Evolutionary conservation across 495 filamentous ascomycete genomes (phyloP).

Genomic region (Penicillium desertorum): DNA sequence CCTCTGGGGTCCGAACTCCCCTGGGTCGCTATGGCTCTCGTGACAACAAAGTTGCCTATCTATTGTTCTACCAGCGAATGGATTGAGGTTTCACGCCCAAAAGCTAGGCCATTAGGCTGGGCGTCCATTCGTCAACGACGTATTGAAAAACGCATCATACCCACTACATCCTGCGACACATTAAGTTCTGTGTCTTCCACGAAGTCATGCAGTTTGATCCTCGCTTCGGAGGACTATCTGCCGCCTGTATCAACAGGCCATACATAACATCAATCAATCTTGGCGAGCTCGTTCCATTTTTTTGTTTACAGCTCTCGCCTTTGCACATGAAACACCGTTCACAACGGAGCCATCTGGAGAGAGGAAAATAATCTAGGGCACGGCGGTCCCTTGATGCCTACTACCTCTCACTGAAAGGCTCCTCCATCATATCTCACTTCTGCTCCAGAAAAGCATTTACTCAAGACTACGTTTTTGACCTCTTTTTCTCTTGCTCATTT

Average conservation of each 20-base stretch:
- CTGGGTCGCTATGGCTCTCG: conserved; percentile 67
- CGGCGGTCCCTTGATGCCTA: conserved; percentile 8
- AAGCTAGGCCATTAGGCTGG: conserved; percentile 7
- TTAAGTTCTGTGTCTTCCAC: conserved; percentile 5
- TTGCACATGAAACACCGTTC: conserved; percentile 9
- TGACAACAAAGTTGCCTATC: conserved; percentile 95
- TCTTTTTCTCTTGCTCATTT: background rate
- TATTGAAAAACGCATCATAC: conserved; percentile 18
- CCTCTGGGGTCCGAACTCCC: conserved; percentile 61
- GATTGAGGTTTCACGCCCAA: conserved; percentile 22
- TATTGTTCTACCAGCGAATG: conserved; percentile 90
- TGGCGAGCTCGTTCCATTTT: conserved; percentile 7
- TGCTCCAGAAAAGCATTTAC: conserved; percentile 2
- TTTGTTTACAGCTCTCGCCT: conserved; percentile 1
- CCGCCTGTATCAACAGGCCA: conserved; percentile 16
- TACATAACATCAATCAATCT: conserved; percentile 20
- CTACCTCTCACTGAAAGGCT: background rate
- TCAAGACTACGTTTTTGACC: background rate
- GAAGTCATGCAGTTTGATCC: conserved; percentile 13
- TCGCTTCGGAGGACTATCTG: conserved; percentile 7
- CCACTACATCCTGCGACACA: conserved; percentile 11
- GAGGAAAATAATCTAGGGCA: conserved; percentile 1
- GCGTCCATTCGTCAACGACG: conserved; percentile 2
- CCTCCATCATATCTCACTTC: conserved; percentile 7
- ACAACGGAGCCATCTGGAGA: background rate